These are phyloP conservation scores for Xylaria palmicola DNA, from an alignment of 495 filamentous ascomycete genomes.

Conservation along the genomic window DNA sequence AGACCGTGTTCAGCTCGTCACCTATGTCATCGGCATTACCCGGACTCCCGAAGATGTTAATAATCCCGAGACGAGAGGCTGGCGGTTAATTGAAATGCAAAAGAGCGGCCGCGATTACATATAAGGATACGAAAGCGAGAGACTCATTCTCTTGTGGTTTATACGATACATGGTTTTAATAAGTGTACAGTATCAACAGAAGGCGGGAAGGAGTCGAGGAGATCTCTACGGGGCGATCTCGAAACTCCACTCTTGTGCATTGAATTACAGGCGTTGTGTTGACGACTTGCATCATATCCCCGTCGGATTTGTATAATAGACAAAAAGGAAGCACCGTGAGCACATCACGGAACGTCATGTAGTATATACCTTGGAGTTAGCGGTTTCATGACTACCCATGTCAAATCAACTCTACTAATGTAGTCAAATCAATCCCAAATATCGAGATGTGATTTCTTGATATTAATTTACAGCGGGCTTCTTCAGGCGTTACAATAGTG, in stretches of 20 bases:
- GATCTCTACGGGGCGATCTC: conserved; percentile 16
- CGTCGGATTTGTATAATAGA: conserved; percentile 29
- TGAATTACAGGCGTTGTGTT: conserved; percentile 28
- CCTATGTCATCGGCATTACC: conserved; percentile 95
- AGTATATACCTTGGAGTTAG: conserved; percentile 18
- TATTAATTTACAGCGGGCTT: no score
- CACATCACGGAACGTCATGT: conserved; percentile 17
- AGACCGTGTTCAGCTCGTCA: conserved; percentile 95
- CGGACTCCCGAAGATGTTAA: conserved; percentile 90
- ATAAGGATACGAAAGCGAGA: conserved; percentile 16
- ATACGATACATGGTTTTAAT: conserved; percentile 25
- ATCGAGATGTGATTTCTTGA: not conserved
- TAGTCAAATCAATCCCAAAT: not conserved
- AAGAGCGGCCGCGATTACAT: conserved; percentile 97
- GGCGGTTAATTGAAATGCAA: conserved; percentile 96
- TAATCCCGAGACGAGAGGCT: conserved; percentile 94
- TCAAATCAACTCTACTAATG: conserved; percentile 4
- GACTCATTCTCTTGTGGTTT: conserved; percentile 4
- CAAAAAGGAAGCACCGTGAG: conserved; percentile 25
- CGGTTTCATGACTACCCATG: not conserved
- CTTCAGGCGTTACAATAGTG: no score
- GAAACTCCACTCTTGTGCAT: conserved; percentile 32
- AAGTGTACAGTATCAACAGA: conserved; percentile 28
- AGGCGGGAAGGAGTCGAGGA: conserved; percentile 17
- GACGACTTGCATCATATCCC: conserved; percentile 20